Evolutionary conservation across 352 stramenopile species (phyloP).

Genomic region (Phytophthora fragariaefolia): DNA sequence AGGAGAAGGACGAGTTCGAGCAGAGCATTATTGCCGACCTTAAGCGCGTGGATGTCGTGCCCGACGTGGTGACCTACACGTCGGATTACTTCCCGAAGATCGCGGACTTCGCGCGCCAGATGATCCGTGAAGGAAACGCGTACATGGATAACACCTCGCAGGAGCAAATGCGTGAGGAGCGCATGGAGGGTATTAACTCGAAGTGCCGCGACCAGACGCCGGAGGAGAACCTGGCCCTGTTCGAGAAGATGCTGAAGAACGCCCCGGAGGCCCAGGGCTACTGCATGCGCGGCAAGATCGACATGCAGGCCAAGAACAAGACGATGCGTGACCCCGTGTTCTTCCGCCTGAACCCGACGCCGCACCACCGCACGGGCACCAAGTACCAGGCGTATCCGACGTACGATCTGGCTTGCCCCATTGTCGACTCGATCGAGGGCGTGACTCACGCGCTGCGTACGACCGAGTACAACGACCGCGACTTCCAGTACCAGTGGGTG

Average conservation of each 20-base stretch:
- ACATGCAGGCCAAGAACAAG: slow-evolving; percentile 94
- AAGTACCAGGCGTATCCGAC: slow-evolving; percentile 99
- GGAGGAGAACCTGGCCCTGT: slow-evolving; percentile 93
- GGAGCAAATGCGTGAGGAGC: slow-evolving; percentile 97
- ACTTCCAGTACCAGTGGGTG: slow-evolving; percentile 98
- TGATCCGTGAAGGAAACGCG: slow-evolving; percentile 96
- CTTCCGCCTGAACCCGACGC: slow-evolving; percentile 84
- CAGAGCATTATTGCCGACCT: slow-evolving; percentile 94
- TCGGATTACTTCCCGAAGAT: slow-evolving; percentile 98
- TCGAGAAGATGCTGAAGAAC: slow-evolving; percentile 97
- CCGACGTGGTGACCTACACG: slow-evolving; percentile 94
- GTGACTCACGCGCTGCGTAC: slow-evolving; percentile 99
- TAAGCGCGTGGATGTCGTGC: slow-evolving; percentile 80
- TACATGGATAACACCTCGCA: slow-evolving; percentile 99
- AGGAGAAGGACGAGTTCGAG: slow-evolving; percentile 99
- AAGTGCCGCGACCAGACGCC: slow-evolving; percentile 89
- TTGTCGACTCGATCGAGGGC: slow-evolving; percentile 99
- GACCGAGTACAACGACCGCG: slow-evolving; percentile 99
- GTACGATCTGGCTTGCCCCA: slow-evolving; percentile 99
- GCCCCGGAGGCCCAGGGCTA: slow-evolving; percentile 78
- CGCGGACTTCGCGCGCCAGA: slow-evolving; percentile 91
- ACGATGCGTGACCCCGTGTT: slow-evolving; percentile 90
- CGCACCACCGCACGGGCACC: slow-evolving; percentile 92
- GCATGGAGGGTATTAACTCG: slow-evolving; percentile 93
- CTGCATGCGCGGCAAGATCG: slow-evolving; percentile 94